Percentiles rank a stretch among this genome's conserved stretches.
These are phyloP conservation scores for Penicillium crystallinum DNA, from an alignment of 495 filamentous ascomycete genomes.

Conservation along the genomic window DNA sequence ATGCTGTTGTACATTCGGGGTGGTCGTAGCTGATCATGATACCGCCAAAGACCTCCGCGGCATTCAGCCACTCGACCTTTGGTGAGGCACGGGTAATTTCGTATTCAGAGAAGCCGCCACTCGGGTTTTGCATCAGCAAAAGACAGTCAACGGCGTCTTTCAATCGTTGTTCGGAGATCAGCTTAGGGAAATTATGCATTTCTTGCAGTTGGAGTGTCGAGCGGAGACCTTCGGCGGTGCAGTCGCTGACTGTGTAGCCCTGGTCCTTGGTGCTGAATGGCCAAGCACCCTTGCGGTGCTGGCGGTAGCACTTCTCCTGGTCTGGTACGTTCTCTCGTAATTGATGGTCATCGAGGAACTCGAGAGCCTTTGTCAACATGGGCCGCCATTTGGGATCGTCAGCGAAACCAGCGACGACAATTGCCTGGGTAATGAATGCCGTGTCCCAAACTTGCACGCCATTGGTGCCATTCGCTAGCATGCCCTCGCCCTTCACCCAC, in stretches of 20 bases:
- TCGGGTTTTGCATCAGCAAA: constrained; percentile 83
- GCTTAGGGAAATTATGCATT: constrained; percentile 65
- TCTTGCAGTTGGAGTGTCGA: constrained; percentile 80
- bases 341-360: constrained; percentile 88
- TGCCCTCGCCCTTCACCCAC: constrained; percentile 88
- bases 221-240: constrained; percentile 85
- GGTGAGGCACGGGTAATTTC: constrained; percentile 74
- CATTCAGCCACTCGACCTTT: constrained; percentile 80
- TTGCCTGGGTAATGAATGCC: constrained; percentile 76
- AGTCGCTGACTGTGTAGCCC: constrained; percentile 94
- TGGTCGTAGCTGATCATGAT: constrained; percentile 99
- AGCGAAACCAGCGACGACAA: constrained; percentile 72
- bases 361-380: constrained; percentile 78
- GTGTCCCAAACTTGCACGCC: constrained; percentile 98
- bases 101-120: constrained; percentile 87
- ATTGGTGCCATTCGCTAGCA: constrained; percentile 94
- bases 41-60: constrained; percentile 90
- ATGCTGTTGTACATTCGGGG: constrained; percentile 93
- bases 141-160: constrained; percentile 87
- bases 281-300: constrained; percentile 90
- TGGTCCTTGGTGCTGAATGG: constrained; percentile 88
- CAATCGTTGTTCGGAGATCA: constrained; percentile 69
- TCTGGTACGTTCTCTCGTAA: constrained; percentile 78
- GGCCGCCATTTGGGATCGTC: constrained; percentile 70
- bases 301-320: constrained; percentile 79